These are phyloP conservation scores for Pseudopithomyces maydicus DNA, from an alignment of 2,329 filamentous ascomycete species.

Conservation along the genomic window DNA sequence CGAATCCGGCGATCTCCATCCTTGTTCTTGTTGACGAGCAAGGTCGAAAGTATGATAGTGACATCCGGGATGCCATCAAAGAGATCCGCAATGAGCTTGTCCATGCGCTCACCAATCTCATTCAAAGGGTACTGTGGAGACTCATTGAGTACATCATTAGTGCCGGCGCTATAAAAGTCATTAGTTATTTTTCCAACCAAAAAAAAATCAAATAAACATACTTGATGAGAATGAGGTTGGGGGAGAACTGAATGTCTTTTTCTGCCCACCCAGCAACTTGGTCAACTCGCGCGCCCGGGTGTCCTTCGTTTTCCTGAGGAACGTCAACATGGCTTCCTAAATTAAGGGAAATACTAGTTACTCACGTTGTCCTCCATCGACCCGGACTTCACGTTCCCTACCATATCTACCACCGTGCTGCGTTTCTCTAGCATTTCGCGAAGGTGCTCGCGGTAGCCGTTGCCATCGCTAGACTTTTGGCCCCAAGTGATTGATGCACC, in stretches of 20 bases:
- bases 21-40: background rate
- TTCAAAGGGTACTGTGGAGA: background rate
- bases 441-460: slow-evolving; percentile 9
- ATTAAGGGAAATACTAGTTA: background rate
- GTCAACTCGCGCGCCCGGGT: slow-evolving; percentile 5
- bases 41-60: slow-evolving; percentile 7
- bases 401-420: slow-evolving; percentile 11
- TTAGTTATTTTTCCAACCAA: background rate
- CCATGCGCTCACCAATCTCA: slow-evolving; percentile 2
- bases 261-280: background rate
- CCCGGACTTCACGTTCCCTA: slow-evolving; percentile 3
- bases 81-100: background rate
- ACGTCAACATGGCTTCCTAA: background rate
- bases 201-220: background rate
- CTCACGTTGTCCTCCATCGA: slow-evolving; percentile 8
- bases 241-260: background rate
- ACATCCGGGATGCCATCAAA: slow-evolving; percentile 2
- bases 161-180: background rate
- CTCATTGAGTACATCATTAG: slow-evolving; percentile 7
- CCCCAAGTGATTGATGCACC: slow-evolving; percentile 11
- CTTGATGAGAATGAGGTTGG: slow-evolving; percentile 11
- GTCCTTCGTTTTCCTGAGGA: slow-evolving; percentile 4
- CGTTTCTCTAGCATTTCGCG: slow-evolving; percentile 4
- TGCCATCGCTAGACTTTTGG: background rate
- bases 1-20: background rate